A percentile compares a stretch with the other conserved stretches of the same genome.
Conservation (phyloP, 495 filamentous ascomycete species). For the Xylaria telfairii region DNA sequence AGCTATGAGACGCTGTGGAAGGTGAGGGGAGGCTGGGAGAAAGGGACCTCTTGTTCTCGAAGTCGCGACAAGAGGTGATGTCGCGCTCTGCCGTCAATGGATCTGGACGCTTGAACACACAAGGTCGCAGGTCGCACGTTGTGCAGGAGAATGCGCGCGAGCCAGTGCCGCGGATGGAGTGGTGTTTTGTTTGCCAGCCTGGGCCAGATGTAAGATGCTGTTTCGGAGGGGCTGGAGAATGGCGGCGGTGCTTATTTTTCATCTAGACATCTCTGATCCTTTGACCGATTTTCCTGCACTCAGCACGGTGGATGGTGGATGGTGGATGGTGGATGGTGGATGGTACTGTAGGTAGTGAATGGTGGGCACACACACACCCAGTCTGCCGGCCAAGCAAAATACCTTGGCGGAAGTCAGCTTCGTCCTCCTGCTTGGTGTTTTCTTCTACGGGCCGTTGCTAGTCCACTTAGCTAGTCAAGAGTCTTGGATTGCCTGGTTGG, state of each 20-base stretch:
- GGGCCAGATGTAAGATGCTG: conserved; percentile 13
- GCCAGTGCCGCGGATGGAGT: conserved; percentile 21
- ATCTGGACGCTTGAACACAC: conserved; percentile 4
- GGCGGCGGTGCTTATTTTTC: conserved; percentile 28
- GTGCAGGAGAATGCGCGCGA: conserved; percentile 20
- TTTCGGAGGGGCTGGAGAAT: conserved; percentile 32
- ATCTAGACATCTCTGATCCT: conserved; percentile 28
- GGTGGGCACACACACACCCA: conserved; percentile 32
- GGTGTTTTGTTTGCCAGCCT: conserved; percentile 23
- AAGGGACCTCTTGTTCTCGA: conserved; percentile 43
- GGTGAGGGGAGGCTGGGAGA: conserved; percentile 28
- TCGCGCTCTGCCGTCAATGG: conserved; percentile 28
- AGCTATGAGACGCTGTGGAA: conserved; percentile 23
- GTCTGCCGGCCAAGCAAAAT: conserved; percentile 18
- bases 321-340: conserved; percentile 29
- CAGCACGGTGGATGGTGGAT: conserved; percentile 1
- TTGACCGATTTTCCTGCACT: conserved; percentile 38
- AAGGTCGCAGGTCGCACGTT: conserved; percentile 15
- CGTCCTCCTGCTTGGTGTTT: neutral
- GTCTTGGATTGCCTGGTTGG: neutral
- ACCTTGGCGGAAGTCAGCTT: conserved; percentile 17
- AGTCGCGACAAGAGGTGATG: conserved; percentile 36
- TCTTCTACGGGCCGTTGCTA: too few species aligned
- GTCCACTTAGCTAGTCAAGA: too few species aligned
- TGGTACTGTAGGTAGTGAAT: conserved; percentile 24